Evolutionary conservation across 2,329 filamentous ascomycete species (phyloP).

Genomic region (Epichloe elymi): DNA sequence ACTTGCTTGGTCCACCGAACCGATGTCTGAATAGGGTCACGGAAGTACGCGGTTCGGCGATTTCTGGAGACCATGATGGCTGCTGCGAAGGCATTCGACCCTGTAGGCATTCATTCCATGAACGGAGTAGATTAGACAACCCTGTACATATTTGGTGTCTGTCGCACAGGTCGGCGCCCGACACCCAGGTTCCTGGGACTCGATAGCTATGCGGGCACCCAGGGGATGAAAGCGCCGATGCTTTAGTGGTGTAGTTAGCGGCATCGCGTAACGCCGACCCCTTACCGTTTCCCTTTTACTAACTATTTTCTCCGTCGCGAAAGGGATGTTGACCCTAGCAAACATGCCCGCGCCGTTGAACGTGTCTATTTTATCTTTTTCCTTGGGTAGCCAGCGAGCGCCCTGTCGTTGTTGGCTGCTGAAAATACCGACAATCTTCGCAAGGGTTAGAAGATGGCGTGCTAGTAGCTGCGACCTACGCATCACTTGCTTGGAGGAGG

Average conservation of each 20-base stretch:
- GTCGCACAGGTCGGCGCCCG: conserved; percentile 2
- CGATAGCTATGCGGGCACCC: not conserved
- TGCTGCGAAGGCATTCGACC: no score
- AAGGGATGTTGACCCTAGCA: not conserved
- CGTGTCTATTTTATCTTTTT: not conserved
- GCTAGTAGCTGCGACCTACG: no score
- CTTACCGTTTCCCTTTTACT: not conserved
- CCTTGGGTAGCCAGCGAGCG: not conserved
- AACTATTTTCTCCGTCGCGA: not conserved
- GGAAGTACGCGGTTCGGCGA: not conserved
- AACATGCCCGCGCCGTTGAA: conserved; percentile 3
- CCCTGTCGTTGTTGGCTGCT: not conserved
- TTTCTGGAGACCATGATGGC: not conserved
- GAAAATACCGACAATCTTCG: not conserved
- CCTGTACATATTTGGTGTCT: not conserved
- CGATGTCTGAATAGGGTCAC: not conserved
- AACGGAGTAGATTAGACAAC: not conserved
- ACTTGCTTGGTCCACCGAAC: not conserved
- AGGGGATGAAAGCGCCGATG: not conserved
- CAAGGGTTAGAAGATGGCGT: not conserved
- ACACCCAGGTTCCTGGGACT: conserved; percentile 5
- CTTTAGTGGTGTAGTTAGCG: not conserved
- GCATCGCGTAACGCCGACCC: not conserved
- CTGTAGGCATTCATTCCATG: no score
- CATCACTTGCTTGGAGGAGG: no score